Evolutionary conservation across 495 filamentous ascomycete genomes (phyloP).

Genomic region (Aspergillus homomorphus): DNA sequence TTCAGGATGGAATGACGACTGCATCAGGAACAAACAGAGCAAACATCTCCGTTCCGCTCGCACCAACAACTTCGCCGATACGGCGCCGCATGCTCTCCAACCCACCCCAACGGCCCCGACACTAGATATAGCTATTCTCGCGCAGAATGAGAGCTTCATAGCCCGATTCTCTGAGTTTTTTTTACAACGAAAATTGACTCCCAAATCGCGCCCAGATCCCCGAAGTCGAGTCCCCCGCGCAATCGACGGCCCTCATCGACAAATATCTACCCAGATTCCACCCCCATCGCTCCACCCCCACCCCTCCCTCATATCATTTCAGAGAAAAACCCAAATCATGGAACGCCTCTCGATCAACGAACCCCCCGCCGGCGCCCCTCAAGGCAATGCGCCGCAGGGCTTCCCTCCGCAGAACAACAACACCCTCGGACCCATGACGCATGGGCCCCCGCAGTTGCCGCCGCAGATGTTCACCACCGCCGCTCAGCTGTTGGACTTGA

Average conservation of each 20-base stretch:
- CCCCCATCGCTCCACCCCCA: constrained; percentile 1
- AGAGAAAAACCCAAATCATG: constrained; percentile 22
- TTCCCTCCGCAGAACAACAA: constrained; percentile 25
- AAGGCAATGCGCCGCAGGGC: constrained; percentile 30
- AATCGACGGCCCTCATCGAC: neutral
- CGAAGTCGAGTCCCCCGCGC: neutral
- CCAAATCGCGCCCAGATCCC: neutral
- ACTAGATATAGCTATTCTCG: neutral
- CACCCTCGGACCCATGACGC: constrained; percentile 22
- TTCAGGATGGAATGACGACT: neutral
- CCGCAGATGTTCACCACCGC: constrained; percentile 98
- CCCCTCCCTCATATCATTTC: constrained; percentile 15
- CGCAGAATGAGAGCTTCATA: constrained; percentile 1
- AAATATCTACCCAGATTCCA: neutral
- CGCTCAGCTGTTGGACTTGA: constrained; percentile 89
- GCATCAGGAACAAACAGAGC: constrained; percentile 8
- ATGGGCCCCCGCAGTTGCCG: constrained; percentile 50
- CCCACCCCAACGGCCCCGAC: neutral
- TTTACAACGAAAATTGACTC: neutral
- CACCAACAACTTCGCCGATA: constrained; percentile 7
- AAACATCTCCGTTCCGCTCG: constrained; percentile 9
- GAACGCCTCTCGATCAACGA: constrained; percentile 44
- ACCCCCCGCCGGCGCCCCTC: constrained; percentile 28
- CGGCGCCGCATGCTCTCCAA: neutral
- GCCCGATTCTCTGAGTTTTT: neutral